Evolutionary conservation across 192 early-diverging fungal species (phyloP).

Genomic region (Funneliformis mosseae): DNA sequence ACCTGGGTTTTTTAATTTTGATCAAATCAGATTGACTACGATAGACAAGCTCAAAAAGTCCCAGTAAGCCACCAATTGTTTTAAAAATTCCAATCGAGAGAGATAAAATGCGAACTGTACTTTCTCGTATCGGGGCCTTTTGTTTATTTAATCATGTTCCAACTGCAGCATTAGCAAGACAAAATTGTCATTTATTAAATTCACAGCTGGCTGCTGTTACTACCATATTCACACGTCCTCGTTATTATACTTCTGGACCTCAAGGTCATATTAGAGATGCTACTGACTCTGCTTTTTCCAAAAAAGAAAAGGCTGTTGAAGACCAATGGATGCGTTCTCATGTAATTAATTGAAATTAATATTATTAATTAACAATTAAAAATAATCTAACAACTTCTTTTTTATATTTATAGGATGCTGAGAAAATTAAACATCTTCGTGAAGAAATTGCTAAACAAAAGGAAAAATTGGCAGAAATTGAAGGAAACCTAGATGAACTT

Average conservation of each 20-base stretch:
- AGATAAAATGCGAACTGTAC: too few relatives aligned
- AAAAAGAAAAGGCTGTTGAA: slow-evolving; percentile 46
- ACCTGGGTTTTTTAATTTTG: too few relatives aligned
- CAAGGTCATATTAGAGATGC: slow-evolving; percentile 37
- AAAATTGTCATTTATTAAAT: too few relatives aligned
- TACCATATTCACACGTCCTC: not conserved
- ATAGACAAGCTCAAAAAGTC: too few relatives aligned
- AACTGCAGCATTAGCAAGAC: too few relatives aligned
- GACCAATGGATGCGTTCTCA: slow-evolving; percentile 43
- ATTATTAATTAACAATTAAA: not conserved
- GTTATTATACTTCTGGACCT: not conserved
- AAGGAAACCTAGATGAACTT: slow-evolving; percentile 39
- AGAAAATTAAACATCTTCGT: slow-evolving; percentile 41
- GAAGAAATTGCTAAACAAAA: slow-evolving; percentile 40
- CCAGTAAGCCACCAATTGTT: too few relatives aligned
- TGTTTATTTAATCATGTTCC: too few relatives aligned
- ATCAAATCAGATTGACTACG: too few relatives aligned
- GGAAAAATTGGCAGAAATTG: slow-evolving; percentile 35
- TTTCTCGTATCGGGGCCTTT: too few relatives aligned
- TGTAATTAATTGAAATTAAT: slow-evolving; percentile 30
- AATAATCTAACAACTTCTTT: not conserved
- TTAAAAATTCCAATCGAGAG: too few relatives aligned
- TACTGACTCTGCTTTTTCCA: slow-evolving; percentile 35
- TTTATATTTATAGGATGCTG: slow-evolving; percentile 37
- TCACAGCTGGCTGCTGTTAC: not conserved